Base-by-base conservation (phyloP, 2,329 filamentous ascomycete genomes). In the Fusarium udum region DNA sequence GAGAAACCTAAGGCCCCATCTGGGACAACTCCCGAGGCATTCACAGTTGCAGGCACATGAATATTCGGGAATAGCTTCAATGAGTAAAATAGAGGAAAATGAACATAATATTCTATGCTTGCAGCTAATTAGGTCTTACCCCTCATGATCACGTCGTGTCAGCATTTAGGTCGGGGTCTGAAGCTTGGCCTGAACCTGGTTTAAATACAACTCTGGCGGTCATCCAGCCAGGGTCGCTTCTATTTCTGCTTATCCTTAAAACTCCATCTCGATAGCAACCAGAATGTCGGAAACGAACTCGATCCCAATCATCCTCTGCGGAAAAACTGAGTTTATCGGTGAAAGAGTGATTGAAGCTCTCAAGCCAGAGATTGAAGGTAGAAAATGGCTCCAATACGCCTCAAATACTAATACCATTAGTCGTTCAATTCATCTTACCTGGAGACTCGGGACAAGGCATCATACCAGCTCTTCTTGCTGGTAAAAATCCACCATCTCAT, bases 301-400 rank as follows among this genome's bases (percentile, higher is more conserved):
- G 1, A 72, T 74, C 2, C 67, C 71, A 5, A 74, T 74, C 6
- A 57, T 74, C 10, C 52, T 74, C 6, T 74, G 71, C 5, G 71
- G 67, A 24, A 74, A 74, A 28, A 60, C 71, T 16, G 71, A 74
- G 20, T 61, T 37, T 2, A 60, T 74, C 3, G 71, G 71, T 0
- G 39, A 34, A 11, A 57, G 24, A 6, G 67, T 74, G 8, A 59
- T 72, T 18, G 67, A 61, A 2, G 36, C 71, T 3, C 13, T 74
- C 3, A 74, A 62, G 42, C 71, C 71, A 1, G 71, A 74, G 28
- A 69, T 74, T 4, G 71, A 74, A 60, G 71, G 71, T 55, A 45
- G 12, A 8, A 20, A 2, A 20, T 10, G 2, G 4, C 14, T 14
- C 12, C 20, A 7, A 22, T 9, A 1, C 4, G 4, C 22, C 16